These are phyloP conservation scores for Cucurbita maxima DNA, from an alignment of 306 rosid genomes.

Conservation along the genomic window DNA sequence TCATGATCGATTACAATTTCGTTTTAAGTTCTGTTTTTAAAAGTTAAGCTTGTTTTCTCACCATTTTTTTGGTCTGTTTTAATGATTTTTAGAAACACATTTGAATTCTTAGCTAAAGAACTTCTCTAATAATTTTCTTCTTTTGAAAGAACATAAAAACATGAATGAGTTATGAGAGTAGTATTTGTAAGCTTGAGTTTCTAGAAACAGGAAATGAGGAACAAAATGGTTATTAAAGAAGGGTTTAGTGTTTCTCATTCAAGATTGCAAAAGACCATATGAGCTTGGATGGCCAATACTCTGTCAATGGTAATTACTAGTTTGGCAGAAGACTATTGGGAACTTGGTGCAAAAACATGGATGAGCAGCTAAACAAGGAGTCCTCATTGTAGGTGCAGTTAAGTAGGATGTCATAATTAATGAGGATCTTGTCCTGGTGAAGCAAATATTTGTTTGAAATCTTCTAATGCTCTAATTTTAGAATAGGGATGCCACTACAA, in stretches of 20 bases:
- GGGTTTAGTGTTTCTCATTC: neutral
- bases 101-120: neutral
- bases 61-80: neutral
- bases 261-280: neutral
- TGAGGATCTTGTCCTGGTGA: no score
- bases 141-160: neutral
- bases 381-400: neutral
- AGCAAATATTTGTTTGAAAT: neutral
- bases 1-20: neutral
- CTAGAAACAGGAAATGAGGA: neutral
- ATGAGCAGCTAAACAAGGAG: neutral
- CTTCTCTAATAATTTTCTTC: no score
- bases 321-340: neutral
- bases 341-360: neutral
- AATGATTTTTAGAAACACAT: neutral
- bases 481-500: no score
- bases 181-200: neutral
- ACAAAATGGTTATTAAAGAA: neutral
- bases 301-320: neutral
- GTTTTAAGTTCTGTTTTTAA: neutral
- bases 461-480: neutral
- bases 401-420: neutral
- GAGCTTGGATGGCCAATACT: neutral
- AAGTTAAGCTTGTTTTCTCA: neutral
- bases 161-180: neutral